Conservation (phyloP, 2,329 filamentous ascomycete species). For the Arthrobotrys musiformis region DNA sequence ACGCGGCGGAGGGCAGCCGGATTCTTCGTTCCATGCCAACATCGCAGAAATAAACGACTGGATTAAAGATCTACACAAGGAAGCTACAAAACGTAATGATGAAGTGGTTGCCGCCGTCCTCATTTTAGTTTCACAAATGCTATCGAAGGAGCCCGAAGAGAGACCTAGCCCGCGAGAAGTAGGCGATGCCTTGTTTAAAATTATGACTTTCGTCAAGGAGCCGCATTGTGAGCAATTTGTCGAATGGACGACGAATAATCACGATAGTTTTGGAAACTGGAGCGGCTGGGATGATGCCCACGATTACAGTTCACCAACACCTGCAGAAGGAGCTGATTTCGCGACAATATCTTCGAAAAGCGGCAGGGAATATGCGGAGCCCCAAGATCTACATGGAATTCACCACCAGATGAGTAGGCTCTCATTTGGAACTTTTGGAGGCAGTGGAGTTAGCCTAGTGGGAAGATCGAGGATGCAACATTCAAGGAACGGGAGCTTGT, state of each 20-base stretch:
- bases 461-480: constrained; percentile 11
- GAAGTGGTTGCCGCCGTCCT: constrained; percentile 54
- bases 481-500: constrained; percentile 22
- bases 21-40: constrained; percentile 79
- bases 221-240: constrained; percentile 52
- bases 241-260: constrained; percentile 32
- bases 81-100: constrained; percentile 66
- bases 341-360: constrained; percentile 3
- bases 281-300: constrained; percentile 54
- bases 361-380: constrained; percentile 4
- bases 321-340: constrained; percentile 4
- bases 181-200: constrained; percentile 50
- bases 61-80: constrained; percentile 72
- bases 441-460: background rate
- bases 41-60: constrained; percentile 75
- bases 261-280: constrained; percentile 51
- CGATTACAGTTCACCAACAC: constrained; percentile 25
- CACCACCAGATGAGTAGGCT: constrained; percentile 40
- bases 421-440: constrained; percentile 49
- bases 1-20: constrained; percentile 71
- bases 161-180: constrained; percentile 57
- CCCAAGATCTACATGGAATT: constrained; percentile 31
- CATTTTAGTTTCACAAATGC: constrained; percentile 57
- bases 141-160: constrained; percentile 56
- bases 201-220: constrained; percentile 54